phyloP scores from a whole-genome alignment of 1,139 yeast species.

The Yamadazyma friedrichii region DNA sequence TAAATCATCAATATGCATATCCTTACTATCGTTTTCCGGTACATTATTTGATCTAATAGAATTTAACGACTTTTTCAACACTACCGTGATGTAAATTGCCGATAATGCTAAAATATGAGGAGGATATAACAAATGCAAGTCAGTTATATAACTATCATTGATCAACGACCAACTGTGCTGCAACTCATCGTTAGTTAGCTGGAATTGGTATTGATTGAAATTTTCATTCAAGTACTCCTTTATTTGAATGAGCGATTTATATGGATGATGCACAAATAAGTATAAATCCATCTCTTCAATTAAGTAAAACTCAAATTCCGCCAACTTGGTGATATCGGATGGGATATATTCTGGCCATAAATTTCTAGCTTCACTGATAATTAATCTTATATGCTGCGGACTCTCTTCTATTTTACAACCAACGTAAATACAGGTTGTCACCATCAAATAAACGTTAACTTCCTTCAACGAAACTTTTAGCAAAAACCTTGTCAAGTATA shows the following conservation, averaged over 20 bases:
- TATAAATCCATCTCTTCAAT: slow-evolving; percentile 86
- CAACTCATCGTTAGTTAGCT: slow-evolving; percentile 63
- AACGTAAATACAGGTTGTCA: slow-evolving; percentile 82
- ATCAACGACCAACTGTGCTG: slow-evolving; percentile 88
- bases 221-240: slow-evolving; percentile 39
- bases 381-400: slow-evolving; percentile 87
- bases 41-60: slow-evolving; percentile 13
- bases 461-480: slow-evolving; percentile 75
- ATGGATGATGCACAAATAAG: slow-evolving; percentile 86
- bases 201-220: slow-evolving; percentile 28
- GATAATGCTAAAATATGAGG: slow-evolving; percentile 91
- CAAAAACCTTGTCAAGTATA: slow-evolving; percentile 73
- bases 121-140: slow-evolving; percentile 75
- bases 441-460: slow-evolving; percentile 74
- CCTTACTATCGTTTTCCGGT: slow-evolving; percentile 1
- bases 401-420: slow-evolving; percentile 95
- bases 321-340: slow-evolving; percentile 87
- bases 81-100: slow-evolving; percentile 72
- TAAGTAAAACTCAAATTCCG: slow-evolving; percentile 92
- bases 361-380: slow-evolving; percentile 80
- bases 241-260: slow-evolving; percentile 68
- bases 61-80: slow-evolving; percentile 41
- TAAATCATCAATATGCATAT: slow-evolving; percentile 1
- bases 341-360: slow-evolving; percentile 96
- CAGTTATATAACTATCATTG: slow-evolving; percentile 88